Evolutionary conservation across 768 basidiomycete genomes (phyloP).

Genomic region (Termitomyces sp.): DNA sequence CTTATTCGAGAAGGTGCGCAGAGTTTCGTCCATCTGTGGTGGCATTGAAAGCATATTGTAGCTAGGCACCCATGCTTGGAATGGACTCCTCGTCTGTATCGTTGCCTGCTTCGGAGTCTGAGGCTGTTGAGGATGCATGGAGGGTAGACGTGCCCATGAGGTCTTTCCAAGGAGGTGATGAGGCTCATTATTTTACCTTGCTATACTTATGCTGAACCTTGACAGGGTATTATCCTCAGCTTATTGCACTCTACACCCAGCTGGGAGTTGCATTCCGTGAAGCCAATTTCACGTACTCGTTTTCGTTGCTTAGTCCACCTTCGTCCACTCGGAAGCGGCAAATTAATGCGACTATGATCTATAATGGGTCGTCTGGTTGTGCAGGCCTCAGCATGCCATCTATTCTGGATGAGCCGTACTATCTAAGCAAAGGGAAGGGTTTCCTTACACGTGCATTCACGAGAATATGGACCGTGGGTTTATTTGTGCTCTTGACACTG

Average conservation of each 20-base stretch:
- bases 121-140: constrained; percentile 35
- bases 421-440: constrained; percentile 14
- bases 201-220: neutral
- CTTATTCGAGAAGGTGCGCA: constrained; percentile 66
- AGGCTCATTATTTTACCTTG: neutral
- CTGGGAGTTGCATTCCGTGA: constrained; percentile 54
- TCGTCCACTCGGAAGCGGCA: constrained; percentile 16
- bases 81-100: constrained; percentile 66
- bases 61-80: constrained; percentile 50
- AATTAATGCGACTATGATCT: constrained; percentile 51
- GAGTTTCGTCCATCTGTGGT: neutral
- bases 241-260: constrained; percentile 61
- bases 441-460: constrained; percentile 13
- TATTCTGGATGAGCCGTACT: constrained; percentile 20
- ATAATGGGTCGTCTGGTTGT: constrained; percentile 58
- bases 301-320: constrained; percentile 42
- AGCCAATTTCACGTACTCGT: constrained; percentile 67
- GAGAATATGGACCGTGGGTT: constrained; percentile 23
- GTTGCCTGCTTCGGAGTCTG: constrained; percentile 25
- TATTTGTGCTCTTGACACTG: constrained; percentile 39
- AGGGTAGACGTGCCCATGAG: constrained; percentile 79
- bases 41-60: neutral
- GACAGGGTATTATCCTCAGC: constrained; percentile 66
- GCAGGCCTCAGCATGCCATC: constrained; percentile 50
- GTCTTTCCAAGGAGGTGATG: constrained; percentile 71